Base-by-base conservation (phyloP, 2,329 filamentous ascomycete genomes). In the Acrocalymma vagum region DNA sequence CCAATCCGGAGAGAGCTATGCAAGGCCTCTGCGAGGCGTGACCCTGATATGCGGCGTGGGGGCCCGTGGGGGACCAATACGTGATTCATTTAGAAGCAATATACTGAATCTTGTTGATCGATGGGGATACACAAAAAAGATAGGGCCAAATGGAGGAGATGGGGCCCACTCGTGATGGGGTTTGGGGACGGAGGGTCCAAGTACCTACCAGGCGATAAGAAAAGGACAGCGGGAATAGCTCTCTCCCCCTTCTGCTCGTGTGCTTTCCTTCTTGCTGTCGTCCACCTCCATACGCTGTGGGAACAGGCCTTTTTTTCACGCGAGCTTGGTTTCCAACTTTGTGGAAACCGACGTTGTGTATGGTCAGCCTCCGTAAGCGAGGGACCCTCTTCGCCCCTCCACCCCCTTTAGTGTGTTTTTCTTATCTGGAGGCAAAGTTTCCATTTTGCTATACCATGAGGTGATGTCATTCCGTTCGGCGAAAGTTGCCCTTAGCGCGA, bases 11-110 rank as follows among this genome's bases (percentile, higher is more conserved):
- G 20, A 15, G 17, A 32, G 11, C 18, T 16, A 20, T 26, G 18
- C n/a, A 16, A 23, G 16, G 28, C 9, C 15, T n/a, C n/a, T n/a
- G n/a, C n/a, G 23, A 25, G 9, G 9, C 35, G 32, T 33, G 55
- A 50, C 49, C 53, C 45, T 42, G 53, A 34, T 48, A 46, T 36
- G 37, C 34, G n/a, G 45, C 41, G 52, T 41, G 58, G 59, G 55
- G 49, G 59, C 29, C 8, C 37, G 58, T 58, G 56, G 55, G 56
- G 58, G 53, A 47, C 14, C 29, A 39, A 52, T 60, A 62, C 59
- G 58, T 59, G 51, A 62, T 62, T 51, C 51, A 48, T 60, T 59
- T 58, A 58, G 53, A 27, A 37, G 53, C 56, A 33, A 43, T 49
- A 49, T 51, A 42, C 43, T 43, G 43, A 39, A n/a, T n/a, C n/a